These are phyloP conservation scores for Sarcodon aspratus DNA, from an alignment of 768 basidiomycete species.

Conservation along the genomic window DNA sequence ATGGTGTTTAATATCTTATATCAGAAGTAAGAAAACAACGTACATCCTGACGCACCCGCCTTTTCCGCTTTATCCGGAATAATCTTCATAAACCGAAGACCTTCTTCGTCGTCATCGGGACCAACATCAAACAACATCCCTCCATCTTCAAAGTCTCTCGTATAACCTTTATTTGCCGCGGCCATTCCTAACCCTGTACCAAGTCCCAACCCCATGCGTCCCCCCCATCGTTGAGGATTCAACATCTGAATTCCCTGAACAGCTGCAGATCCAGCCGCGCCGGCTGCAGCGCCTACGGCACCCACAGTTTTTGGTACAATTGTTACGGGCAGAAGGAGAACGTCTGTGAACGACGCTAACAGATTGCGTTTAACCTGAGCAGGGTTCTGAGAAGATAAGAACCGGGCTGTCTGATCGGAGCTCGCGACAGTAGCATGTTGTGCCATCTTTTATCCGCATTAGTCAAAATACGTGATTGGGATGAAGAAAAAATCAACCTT, in stretches of 20 bases:
- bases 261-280: slow-evolving; percentile 65
- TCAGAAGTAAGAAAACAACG: too few relatives aligned
- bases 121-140: slow-evolving; percentile 41
- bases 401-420: slow-evolving; percentile 33
- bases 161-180: slow-evolving; percentile 10
- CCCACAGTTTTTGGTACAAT: slow-evolving; percentile 76
- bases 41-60: slow-evolving; percentile 12
- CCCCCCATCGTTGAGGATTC: slow-evolving; percentile 81
- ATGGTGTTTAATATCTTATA: too few relatives aligned
- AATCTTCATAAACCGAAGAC: not conserved
- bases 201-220: slow-evolving; percentile 14
- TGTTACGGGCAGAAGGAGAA: slow-evolving; percentile 87
- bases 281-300: slow-evolving; percentile 54
- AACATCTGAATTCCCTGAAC: slow-evolving; percentile 83
- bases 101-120: slow-evolving; percentile 25
- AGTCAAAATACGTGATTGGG: not conserved
- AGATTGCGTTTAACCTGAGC: slow-evolving; percentile 89
- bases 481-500: slow-evolving; percentile 30
- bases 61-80: not conserved
- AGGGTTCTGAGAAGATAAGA: slow-evolving; percentile 79
- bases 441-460: slow-evolving; percentile 9
- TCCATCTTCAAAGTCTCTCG: slow-evolving; percentile 23
- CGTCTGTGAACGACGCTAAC: slow-evolving; percentile 81
- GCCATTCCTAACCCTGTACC: slow-evolving; percentile 2
- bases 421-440: slow-evolving; percentile 11